phyloP scores from a whole-genome alignment of 2,329 filamentous ascomycete species.

The Fonsecaea nubica region DNA sequence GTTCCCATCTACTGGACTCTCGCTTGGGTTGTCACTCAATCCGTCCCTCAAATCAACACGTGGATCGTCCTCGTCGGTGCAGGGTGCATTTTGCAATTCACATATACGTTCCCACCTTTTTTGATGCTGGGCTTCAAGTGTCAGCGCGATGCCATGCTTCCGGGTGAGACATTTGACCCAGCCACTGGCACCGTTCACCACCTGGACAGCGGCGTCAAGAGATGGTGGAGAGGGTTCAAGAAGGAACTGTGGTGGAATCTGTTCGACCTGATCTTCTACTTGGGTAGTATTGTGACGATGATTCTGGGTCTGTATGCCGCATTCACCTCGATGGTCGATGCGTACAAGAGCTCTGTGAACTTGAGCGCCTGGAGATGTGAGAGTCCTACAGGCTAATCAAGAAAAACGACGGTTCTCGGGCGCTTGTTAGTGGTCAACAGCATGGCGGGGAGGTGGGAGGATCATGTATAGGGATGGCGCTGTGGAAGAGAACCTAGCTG shows the following conservation, averaged over 20 bases:
- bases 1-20: constrained; percentile 55
- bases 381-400: constrained; percentile 27
- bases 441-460: too few relatives aligned
- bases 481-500: neutral
- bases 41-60: constrained; percentile 52
- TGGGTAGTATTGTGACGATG: constrained; percentile 40
- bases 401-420: neutral
- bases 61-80: constrained; percentile 52
- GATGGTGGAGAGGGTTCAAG: constrained; percentile 41
- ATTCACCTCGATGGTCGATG: constrained; percentile 40
- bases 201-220: constrained; percentile 26
- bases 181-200: constrained; percentile 35
- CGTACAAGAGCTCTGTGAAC: constrained; percentile 39
- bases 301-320: constrained; percentile 41
- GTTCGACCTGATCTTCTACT: constrained; percentile 42
- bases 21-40: constrained; percentile 53
- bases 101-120: constrained; percentile 54
- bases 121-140: constrained; percentile 43
- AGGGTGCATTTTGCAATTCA: constrained; percentile 55
- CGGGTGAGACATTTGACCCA: constrained; percentile 39
- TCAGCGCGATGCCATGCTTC: constrained; percentile 42
- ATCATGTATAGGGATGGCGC: neutral
- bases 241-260: constrained; percentile 41
- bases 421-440: neutral
- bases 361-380: constrained; percentile 32